phyloP scores from a whole-genome alignment of 1,139 yeast genomes.

The Yamadazyma diddensiae region DNA sequence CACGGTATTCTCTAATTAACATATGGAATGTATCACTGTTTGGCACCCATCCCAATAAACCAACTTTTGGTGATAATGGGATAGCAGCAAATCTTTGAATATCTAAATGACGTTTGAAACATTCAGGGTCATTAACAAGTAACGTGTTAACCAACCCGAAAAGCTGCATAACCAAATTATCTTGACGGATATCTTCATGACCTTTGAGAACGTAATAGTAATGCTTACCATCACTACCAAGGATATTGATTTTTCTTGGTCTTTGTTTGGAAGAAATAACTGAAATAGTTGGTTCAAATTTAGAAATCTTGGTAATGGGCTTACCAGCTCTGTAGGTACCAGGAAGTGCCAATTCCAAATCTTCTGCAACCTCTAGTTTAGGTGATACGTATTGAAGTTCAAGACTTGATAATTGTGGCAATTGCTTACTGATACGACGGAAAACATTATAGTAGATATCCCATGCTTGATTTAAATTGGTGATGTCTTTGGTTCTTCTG shows the following conservation, averaged over 20 bases:
- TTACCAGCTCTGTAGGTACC: slow-evolving; percentile 90
- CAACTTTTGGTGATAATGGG: slow-evolving; percentile 96
- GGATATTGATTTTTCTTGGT: slow-evolving; percentile 77
- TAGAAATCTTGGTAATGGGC: slow-evolving; percentile 67
- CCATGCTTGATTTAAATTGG: slow-evolving; percentile 96
- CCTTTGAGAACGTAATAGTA: slow-evolving; percentile 84
- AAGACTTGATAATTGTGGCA: slow-evolving; percentile 81
- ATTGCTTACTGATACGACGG: slow-evolving; percentile 83
- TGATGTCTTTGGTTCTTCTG: slow-evolving; percentile 78
- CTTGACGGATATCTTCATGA: slow-evolving; percentile 98
- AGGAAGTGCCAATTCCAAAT: slow-evolving; percentile 87
- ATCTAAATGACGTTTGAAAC: slow-evolving; percentile 92
- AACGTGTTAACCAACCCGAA: slow-evolving; percentile 93
- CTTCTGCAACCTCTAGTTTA: slow-evolving; percentile 70
- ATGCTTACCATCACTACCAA: slow-evolving; percentile 90
- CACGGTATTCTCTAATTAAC: slow-evolving; percentile 87
- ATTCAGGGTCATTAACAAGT: slow-evolving; percentile 86
- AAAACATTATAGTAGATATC: slow-evolving; percentile 92
- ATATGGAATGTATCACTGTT: slow-evolving; percentile 96
- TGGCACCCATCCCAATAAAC: slow-evolving; percentile 95
- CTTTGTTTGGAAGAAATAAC: slow-evolving; percentile 97
- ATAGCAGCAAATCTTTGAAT: slow-evolving; percentile 91
- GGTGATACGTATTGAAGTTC: slow-evolving; percentile 96
- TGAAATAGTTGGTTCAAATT: slow-evolving; percentile 77
- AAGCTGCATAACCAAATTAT: slow-evolving; percentile 94